phyloP scores from a whole-genome alignment of 257 asterid species.

The Gentiana dahurica region DNA sequence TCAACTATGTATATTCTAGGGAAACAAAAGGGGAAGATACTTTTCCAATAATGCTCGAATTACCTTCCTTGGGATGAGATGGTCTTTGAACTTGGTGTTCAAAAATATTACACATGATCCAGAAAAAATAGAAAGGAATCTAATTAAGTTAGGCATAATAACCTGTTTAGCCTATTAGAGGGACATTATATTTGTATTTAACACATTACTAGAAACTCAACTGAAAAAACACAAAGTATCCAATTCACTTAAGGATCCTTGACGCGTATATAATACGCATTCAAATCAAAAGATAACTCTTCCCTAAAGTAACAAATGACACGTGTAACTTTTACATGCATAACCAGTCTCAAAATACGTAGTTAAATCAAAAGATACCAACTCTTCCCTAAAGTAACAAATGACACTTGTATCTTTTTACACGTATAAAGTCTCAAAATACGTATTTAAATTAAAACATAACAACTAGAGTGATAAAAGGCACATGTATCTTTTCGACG shows the following conservation, averaged over 20 bases:
- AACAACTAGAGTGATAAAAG: neutral
- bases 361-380: neutral
- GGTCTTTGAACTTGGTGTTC: too few species aligned
- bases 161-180: too few species aligned
- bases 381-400: neutral
- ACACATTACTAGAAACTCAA: neutral
- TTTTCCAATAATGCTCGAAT: too few species aligned
- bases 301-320: neutral
- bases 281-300: neutral
- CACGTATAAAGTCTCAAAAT: neutral
- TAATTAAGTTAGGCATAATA: too few species aligned
- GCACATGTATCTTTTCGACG: too few species aligned
- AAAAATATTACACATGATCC: too few species aligned
- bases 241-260: neutral
- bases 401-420: neutral
- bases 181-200: too few species aligned
- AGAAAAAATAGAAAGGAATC: too few species aligned
- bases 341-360: neutral
- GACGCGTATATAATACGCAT: neutral
- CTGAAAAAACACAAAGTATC: neutral
- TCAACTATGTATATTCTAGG: too few species aligned
- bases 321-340: neutral
- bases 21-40: too few species aligned
- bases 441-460: neutral
- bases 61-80: too few species aligned